Evolutionary conservation across 352 stramenopile species (phyloP).

Genomic region (Phytophthora sojae): DNA sequence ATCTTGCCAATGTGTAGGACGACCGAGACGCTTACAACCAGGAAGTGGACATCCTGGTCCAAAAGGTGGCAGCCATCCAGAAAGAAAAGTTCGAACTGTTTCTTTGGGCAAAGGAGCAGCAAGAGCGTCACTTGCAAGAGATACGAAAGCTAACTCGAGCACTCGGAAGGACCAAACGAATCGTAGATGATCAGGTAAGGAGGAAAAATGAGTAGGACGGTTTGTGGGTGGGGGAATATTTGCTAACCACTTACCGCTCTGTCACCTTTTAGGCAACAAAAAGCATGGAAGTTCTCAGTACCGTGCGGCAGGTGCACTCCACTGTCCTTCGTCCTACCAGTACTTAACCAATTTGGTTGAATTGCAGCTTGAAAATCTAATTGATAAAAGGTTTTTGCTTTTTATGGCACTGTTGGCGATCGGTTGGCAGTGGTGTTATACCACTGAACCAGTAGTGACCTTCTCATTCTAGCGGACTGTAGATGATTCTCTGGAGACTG

Average conservation of each 20-base stretch:
- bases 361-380: neutral
- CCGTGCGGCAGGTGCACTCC: conserved; percentile 50
- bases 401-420: conserved; percentile 1
- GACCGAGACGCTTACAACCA: conserved; percentile 80
- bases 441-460: conserved; percentile 1
- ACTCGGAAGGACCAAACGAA: conserved; percentile 62
- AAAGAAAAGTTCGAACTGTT: conserved; percentile 82
- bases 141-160: conserved; percentile 85
- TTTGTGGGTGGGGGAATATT: neutral
- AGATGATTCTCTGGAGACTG: conserved; percentile 85
- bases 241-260: neutral
- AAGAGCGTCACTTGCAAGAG: conserved; percentile 77
- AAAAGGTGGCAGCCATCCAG: conserved; percentile 73
- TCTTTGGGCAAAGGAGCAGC: conserved; percentile 73
- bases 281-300: conserved; percentile 48
- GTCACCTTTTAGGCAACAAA: conserved; percentile 39
- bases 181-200: conserved; percentile 68
- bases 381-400: neutral
- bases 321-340: conserved; percentile 36
- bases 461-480: conserved; percentile 85
- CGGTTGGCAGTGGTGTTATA: neutral
- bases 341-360: conserved; percentile 12
- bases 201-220: neutral
- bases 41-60: conserved; percentile 72
- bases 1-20: conserved; percentile 36